These are phyloP conservation scores for Syzygium malaccense DNA, from an alignment of 441 rosid species.

Conservation along the genomic window DNA sequence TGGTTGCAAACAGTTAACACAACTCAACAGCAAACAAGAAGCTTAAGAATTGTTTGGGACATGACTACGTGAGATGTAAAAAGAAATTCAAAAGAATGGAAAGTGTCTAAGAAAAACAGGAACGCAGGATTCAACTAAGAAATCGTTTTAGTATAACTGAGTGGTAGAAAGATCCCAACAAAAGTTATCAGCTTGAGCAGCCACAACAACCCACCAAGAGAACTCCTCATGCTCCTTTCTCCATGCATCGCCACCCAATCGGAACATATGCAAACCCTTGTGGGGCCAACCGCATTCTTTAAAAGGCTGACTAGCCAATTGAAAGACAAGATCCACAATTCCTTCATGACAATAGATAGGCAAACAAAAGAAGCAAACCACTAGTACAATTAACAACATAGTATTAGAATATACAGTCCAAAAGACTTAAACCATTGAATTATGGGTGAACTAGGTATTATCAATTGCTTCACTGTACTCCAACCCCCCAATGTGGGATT, in stretches of 20 bases:
- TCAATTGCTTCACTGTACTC: neutral
- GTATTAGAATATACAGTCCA: neutral
- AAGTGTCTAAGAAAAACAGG: neutral
- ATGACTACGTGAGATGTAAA: neutral
- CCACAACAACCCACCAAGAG: slow-evolving; percentile 39
- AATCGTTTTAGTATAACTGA: neutral
- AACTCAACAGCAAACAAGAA: neutral
- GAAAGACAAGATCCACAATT: neutral
- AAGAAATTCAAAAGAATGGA: neutral
- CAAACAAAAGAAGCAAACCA: too few species aligned
- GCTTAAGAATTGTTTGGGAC: neutral
- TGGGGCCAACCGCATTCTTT: neutral
- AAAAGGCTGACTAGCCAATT: neutral
- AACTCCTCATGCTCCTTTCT: slow-evolving; percentile 16
- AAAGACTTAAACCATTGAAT: neutral
- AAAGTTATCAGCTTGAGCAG: slow-evolving; percentile 57
- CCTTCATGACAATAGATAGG: too few species aligned
- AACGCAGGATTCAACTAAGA: neutral
- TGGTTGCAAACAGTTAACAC: neutral
- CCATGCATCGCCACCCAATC: slow-evolving; percentile 2
- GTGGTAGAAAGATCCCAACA: neutral
- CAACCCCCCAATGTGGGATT: neutral
- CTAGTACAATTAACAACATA: neutral
- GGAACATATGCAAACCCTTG: neutral
- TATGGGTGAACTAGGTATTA: neutral